Evolutionary conservation across 2,329 filamentous ascomycete species (phyloP), one percentile per base, ranked within the genome.

Genomic region (Arthroderma sp.): DNA sequence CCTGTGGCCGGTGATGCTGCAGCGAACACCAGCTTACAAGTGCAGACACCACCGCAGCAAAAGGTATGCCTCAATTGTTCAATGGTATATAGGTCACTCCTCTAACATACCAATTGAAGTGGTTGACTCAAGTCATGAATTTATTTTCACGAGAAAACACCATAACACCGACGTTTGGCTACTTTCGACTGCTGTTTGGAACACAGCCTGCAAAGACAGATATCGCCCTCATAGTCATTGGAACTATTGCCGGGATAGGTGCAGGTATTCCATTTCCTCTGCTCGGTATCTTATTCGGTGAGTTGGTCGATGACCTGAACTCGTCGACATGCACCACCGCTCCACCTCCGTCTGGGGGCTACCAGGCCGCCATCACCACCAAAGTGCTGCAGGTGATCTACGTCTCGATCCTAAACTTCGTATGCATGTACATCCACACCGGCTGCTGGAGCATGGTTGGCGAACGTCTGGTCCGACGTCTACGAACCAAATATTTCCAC

Each of bases 361-460:
- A 59, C 47, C 72, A 79, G 59, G 60, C 64, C 39, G 67, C 67
- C 28, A 76, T 84, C 60, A 78, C 82, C 66, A 65, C 71, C 54
- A 84, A 82, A 64, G 79, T 88, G 39, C 67, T 86, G 66, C 63
- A 79, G 52, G 73, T 87, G 21, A 77, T 85, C 13, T 85, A 84
- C 65, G 76, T 87, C 38, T 81, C 81, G 19, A 79, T 85, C 58
- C 83, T 77, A 28, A 79, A 80, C 59, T 83, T 87, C 62, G 74
- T 76, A 39, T 71, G 80, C 58, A 84, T 87, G 61, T 88, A 87
- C 67, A 70, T 76, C 56, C 81, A 87, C 65, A 76, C 83, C 31
- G 73, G 80, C 8, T 84, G 79, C 62, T 87, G 83, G 83, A 82
- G 76, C 61, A 72, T 86, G 62, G 77, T 79, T 60, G 83, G 82